Evolutionary conservation across 2,329 filamentous ascomycete species (phyloP), one percentile per base, ranked within the genome.

Genomic region (Stachybotrys echinatus): DNA sequence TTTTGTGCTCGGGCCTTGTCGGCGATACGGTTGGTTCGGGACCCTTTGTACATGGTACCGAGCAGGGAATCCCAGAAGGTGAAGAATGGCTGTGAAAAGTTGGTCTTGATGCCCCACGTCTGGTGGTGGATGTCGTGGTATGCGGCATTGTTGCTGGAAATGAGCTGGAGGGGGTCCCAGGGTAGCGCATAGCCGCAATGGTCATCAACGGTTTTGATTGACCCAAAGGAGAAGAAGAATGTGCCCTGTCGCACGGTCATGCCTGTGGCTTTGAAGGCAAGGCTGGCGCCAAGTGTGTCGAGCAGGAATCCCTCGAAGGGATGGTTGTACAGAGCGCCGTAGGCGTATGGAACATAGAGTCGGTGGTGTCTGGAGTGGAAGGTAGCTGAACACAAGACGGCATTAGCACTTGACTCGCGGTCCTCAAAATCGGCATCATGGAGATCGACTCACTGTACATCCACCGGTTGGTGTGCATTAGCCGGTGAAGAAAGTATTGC

Each of bases 51-150:
- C 69, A 83, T 87, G 21, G 94, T 99, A 47, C 85, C 84, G 20
- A 96, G 75, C 23, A 91, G 64, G 44, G 81, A 77, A 66, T 99
- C 94, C 90, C 94, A 97, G 72, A 96, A 91, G 45, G 88, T 96
- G 72, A 97, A 96, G 73, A 92, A 95, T 3, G 89, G 89, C 69
- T 95, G 89, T 5, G 85, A 87, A 68, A 90, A 95, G 72, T 95
- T 95, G 56, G 87, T 88, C 80, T 97, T 99, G 78, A 99, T 96
- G 50, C 94, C 94, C 92, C 92, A 97, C 70, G 89, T 95, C 72
- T 99, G 94, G 72, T 99, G 94, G 71, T 99, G 94, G 52, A 99
- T 92, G 64, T 99, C 94, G 65, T 99, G 94, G 70, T 97, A 99
- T 34, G 85, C 87, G 22, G 94, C 92, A 60, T 97, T 96, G 76